These are phyloP conservation scores for Nannochloropsis granulata DNA, from an alignment of 108 stramenopile genomes.

Conservation along the genomic window DNA sequence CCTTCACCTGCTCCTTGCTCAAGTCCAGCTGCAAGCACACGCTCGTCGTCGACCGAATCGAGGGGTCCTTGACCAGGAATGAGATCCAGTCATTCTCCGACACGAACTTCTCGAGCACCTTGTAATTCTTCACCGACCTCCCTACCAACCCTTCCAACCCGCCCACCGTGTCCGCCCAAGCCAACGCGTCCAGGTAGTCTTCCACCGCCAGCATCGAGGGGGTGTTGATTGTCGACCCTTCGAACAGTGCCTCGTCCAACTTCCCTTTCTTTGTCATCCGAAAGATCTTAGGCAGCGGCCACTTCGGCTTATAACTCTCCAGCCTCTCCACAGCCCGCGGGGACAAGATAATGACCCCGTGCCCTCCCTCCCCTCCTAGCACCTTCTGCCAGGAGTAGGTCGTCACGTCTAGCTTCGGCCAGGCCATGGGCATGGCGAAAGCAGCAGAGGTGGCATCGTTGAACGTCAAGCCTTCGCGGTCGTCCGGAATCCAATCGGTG, in stretches of 20 bases:
- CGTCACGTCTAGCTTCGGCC: slow-evolving; percentile 94
- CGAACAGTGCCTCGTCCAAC: slow-evolving; percentile 78
- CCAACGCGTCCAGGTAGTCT: slow-evolving; percentile 97
- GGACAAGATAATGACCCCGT: slow-evolving; percentile 87
- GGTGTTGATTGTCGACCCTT: slow-evolving; percentile 99
- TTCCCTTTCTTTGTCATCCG: slow-evolving; percentile 94
- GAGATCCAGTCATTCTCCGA: slow-evolving; percentile 80
- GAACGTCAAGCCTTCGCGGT: slow-evolving; percentile 78
- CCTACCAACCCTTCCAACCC: slow-evolving; percentile 81
- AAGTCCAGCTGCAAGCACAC: slow-evolving; percentile 88
- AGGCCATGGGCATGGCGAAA: slow-evolving; percentile 97
- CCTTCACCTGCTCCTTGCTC: slow-evolving; percentile 81
- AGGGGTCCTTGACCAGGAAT: slow-evolving; percentile 88
- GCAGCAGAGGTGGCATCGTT: slow-evolving; percentile 97
- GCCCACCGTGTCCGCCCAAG: slow-evolving; percentile 82
- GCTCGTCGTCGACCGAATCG: slow-evolving; percentile 80
- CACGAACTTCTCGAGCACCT: slow-evolving; percentile 79
- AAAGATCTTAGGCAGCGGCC: slow-evolving; percentile 99
- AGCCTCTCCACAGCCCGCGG: slow-evolving; percentile 94
- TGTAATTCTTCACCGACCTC: slow-evolving; percentile 58
- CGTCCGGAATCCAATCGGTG: slow-evolving; percentile 70
- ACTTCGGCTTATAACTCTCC: slow-evolving; percentile 73
- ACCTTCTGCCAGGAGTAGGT: slow-evolving; percentile 99
- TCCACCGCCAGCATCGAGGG: slow-evolving; percentile 98
- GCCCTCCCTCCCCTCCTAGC: slow-evolving; percentile 96